phyloP scores from a whole-genome alignment of 2,329 filamentous ascomycete genomes.

The Neofusicoccum umdonicola region DNA sequence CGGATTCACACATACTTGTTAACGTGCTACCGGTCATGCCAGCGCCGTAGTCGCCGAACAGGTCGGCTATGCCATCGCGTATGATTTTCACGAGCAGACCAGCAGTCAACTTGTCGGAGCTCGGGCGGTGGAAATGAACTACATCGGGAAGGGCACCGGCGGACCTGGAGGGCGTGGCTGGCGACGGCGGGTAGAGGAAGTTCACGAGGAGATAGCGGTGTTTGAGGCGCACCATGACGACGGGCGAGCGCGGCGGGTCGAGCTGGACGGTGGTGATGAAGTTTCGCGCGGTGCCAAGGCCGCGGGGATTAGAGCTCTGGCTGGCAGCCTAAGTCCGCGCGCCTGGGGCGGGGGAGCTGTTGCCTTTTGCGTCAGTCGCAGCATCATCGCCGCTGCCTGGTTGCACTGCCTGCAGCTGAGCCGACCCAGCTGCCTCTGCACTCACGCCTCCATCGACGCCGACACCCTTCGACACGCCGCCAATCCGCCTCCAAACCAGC shows the following conservation, averaged over 20 bases:
- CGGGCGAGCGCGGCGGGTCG: not conserved
- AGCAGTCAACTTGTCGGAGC: conserved; percentile 66
- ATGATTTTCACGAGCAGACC: conserved; percentile 67
- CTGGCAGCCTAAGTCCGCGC: not conserved
- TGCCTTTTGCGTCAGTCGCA: not conserved
- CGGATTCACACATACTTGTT: conserved; percentile 54
- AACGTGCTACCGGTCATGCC: conserved; percentile 70
- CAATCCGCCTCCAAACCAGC: not conserved
- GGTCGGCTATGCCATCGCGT: conserved; percentile 32
- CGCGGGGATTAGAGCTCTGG: conserved; percentile 1
- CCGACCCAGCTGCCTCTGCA: not conserved
- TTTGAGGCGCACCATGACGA: conserved; percentile 89
- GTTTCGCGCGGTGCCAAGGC: conserved; percentile 3
- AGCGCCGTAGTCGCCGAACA: conserved; percentile 76
- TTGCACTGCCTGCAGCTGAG: not conserved
- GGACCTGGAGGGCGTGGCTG: conserved; percentile 29
- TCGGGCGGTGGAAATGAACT: conserved; percentile 76
- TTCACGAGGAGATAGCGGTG: conserved; percentile 94
- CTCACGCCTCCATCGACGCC: not conserved
- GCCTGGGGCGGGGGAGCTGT: not conserved
- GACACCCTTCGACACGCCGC: not conserved
- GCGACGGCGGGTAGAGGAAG: conserved; percentile 75
- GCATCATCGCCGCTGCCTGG: not conserved
- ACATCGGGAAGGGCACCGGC: conserved; percentile 53
- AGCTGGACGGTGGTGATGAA: not conserved